Base-by-base conservation (phyloP, 2,329 filamentous ascomycete species). In the Beauveria sp. region DNA sequence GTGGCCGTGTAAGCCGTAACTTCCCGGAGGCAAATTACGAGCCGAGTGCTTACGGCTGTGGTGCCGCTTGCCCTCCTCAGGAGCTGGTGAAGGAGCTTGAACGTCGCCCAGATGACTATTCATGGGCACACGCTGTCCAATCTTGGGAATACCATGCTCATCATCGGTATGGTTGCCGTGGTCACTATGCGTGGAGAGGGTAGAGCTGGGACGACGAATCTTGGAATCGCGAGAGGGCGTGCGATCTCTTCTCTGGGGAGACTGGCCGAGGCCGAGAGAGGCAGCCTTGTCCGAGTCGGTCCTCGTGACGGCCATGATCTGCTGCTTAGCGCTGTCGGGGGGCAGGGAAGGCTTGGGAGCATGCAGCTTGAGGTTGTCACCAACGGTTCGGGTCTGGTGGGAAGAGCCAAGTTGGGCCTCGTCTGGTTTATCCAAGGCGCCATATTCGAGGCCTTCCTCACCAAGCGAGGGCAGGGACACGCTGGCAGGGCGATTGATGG, bases 71-170 rank as follows among this genome's bases (percentile, higher is more conserved):
- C 67, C 66, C 54, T 73, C 73, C 3, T 75, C 71, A 5, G 75
- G 67, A 50, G 74, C 73, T 9, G 87, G 92, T 2, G 92, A 94
- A 2, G 94, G 94, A 16, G 94, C 94, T 76, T 99, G 94, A 10
- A 97, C 94, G 71, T 97, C 93, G 64, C 94, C 94, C 48, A 94
- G 90, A 71, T 94, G 85, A 58, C 88, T 89, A 71, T 94, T 89
- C 90, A 99, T 94, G 55, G 94, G 94, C 44, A 99, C 93, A 70
- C 92, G 89, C 69, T 90, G 85, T 53, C 93, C 93, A 66, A 97
- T 94, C 71, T 96, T 90, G 2, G 92, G 92, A 67, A 97, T 96
- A 24, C 92, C 93, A 60, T 92, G 87, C 65, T 94, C 90, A 51
- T 93, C 89, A 20, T 88, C 88, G 46, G 76, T 70, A 64, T 87